Evolutionary conservation across 2,329 filamentous ascomycete species (phyloP).

Genomic region (Fusarium sp.): DNA sequence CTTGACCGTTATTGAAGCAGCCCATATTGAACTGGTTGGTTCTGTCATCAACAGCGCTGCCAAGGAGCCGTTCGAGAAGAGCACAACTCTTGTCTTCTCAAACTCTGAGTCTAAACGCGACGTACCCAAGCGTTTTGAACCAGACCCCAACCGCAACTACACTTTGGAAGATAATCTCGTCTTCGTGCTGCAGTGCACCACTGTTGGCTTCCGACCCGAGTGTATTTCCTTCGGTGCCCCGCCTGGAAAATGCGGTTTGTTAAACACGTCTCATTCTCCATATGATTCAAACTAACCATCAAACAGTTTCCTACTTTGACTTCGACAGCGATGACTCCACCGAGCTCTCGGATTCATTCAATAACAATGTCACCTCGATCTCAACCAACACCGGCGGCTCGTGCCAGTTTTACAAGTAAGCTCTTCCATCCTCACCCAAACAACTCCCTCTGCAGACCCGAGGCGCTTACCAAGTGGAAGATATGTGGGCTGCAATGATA

Average conservation of each 20-base stretch:
- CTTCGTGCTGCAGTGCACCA: slow-evolving; percentile 9
- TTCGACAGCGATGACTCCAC: neutral
- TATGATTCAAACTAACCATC: neutral
- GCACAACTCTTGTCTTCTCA: neutral
- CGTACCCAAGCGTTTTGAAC: neutral
- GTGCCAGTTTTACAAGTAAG: slow-evolving; percentile 20
- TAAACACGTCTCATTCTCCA: too few relatives aligned
- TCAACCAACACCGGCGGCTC: slow-evolving; percentile 7
- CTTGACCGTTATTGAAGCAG: neutral
- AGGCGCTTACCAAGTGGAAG: too few relatives aligned
- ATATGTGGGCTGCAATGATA: too few relatives aligned
- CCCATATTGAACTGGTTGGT: slow-evolving; percentile 1
- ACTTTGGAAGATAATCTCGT: neutral
- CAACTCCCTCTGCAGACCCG: neutral
- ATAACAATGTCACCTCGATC: slow-evolving; percentile 7
- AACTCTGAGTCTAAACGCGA: neutral
- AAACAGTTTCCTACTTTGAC: slow-evolving; percentile 1
- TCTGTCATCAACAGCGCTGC: slow-evolving; percentile 11
- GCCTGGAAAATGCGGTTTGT: slow-evolving; percentile 14
- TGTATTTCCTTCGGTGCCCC: neutral
- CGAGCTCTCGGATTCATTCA: neutral
- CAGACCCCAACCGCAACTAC: neutral
- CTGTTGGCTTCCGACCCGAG: neutral
- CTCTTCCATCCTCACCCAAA: neutral
- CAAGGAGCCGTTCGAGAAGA: neutral